Percentiles rank a stretch among this genome's conserved stretches.
Evolutionary conservation across 805 yeast genomes (phyloP).

Genomic region (Vanderwaltozyma polyspora): DNA sequence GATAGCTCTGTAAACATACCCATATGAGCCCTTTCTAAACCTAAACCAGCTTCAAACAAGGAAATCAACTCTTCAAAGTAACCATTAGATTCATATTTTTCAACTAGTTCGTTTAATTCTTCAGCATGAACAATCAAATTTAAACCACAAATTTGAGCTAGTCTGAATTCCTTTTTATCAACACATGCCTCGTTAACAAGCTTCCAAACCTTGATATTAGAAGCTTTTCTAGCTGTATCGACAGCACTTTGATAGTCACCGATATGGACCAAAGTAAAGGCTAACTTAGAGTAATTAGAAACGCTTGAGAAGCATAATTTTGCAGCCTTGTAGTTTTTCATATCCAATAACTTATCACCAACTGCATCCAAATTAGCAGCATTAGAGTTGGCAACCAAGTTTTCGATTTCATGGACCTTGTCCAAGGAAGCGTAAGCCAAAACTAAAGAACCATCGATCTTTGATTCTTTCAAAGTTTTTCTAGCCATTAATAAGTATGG

Average conservation of each 20-base stretch:
- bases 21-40: conserved; percentile 98
- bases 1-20: conserved; percentile 98
- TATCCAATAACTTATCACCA: conserved; percentile 82
- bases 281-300: conserved; percentile 90
- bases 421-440: conserved; percentile 75
- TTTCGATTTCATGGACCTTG: conserved; percentile 70
- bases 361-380: conserved; percentile 86
- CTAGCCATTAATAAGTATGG: conserved; percentile 87
- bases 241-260: conserved; percentile 94
- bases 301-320: conserved; percentile 75
- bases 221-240: conserved; percentile 97
- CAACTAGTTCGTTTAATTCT: conserved; percentile 82
- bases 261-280: conserved; percentile 89
- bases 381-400: conserved; percentile 72
- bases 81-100: conserved; percentile 79
- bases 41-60: conserved; percentile 88
- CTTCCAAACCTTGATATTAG: conserved; percentile 89
- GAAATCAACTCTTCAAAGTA: conserved; percentile 86
- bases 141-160: conserved; percentile 97
- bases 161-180: conserved; percentile 85
- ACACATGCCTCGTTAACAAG: conserved; percentile 95
- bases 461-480: conserved; percentile 78
- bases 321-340: conserved; percentile 83
- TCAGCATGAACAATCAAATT: conserved; percentile 95
- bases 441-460: conserved; percentile 84